phyloP scores from a whole-genome alignment of 2,329 filamentous ascomycete species.

The Aureobasidium leucospermi region DNA sequence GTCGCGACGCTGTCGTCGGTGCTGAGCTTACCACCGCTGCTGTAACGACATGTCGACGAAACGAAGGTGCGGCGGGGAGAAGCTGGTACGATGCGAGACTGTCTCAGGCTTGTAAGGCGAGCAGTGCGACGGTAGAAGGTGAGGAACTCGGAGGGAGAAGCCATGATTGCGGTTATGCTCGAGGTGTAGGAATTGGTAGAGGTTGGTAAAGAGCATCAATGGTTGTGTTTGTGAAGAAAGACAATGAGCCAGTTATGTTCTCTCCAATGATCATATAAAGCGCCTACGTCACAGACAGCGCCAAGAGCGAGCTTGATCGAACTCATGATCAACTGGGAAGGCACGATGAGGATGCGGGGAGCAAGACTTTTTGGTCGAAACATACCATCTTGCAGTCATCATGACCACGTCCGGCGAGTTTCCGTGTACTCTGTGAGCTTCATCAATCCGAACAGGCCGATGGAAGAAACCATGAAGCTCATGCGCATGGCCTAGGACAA shows the following conservation, averaged over 20 bases:
- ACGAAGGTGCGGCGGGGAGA: slow-evolving; percentile 6
- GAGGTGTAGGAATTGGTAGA: too few relatives aligned
- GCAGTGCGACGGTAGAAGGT: slow-evolving; percentile 30
- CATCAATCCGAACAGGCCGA: not conserved
- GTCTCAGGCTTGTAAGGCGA: slow-evolving; percentile 13
- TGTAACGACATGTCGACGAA: slow-evolving; percentile 10
- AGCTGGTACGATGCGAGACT: slow-evolving; percentile 3
- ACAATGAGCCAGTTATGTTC: not conserved
- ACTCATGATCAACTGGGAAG: not conserved
- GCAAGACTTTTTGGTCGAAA: not conserved
- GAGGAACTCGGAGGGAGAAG: slow-evolving; percentile 33
- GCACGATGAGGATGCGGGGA: not conserved
- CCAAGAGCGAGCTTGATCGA: not conserved
- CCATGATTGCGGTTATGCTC: slow-evolving; percentile 9
- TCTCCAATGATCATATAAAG: not conserved
- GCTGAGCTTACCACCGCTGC: slow-evolving; percentile 7
- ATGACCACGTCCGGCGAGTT: slow-evolving; percentile 22
- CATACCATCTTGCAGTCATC: not conserved
- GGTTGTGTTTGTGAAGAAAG: not conserved
- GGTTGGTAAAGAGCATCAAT: not conserved
- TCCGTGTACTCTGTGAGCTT: slow-evolving; percentile 33
- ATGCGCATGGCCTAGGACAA: slow-evolving; percentile 44
- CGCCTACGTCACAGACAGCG: not conserved
- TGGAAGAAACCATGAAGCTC: not conserved
- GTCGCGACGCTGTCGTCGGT: slow-evolving; percentile 9